Conservation (phyloP, 2,329 filamentous ascomycete genomes). For the Capronia epimyces region DNA sequence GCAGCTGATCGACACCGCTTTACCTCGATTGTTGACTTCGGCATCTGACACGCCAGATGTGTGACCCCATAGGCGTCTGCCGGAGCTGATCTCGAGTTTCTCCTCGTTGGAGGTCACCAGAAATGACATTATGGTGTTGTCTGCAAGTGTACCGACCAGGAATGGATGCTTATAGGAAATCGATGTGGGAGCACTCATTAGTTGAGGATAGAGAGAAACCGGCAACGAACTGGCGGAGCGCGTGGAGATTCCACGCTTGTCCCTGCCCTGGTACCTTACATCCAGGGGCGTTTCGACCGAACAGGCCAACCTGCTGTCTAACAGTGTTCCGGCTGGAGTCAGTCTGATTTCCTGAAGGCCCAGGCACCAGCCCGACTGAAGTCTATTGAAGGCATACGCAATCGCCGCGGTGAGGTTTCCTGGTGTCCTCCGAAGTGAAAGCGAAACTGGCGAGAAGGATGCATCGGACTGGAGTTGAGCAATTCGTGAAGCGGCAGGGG, state of each 20-base stretch:
- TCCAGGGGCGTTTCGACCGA: slow-evolving; percentile 24
- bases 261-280: slow-evolving; percentile 1
- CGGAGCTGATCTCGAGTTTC: slow-evolving; percentile 62
- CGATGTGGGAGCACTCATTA: slow-evolving; percentile 50
- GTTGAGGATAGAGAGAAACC: slow-evolving; percentile 35
- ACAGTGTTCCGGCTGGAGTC: slow-evolving; percentile 12
- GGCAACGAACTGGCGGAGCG: slow-evolving; percentile 28
- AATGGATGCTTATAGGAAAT: slow-evolving; percentile 78
- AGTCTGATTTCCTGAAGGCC: slow-evolving; percentile 80
- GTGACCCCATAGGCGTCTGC: slow-evolving; percentile 80
- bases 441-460: slow-evolving; percentile 67
- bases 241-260: slow-evolving; percentile 25
- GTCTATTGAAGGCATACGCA: slow-evolving; percentile 75
- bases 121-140: slow-evolving; percentile 82
- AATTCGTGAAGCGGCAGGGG: neutral
- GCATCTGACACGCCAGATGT: slow-evolving; percentile 83
- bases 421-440: slow-evolving; percentile 67
- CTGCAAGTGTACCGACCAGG: slow-evolving; percentile 72
- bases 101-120: slow-evolving; percentile 68
- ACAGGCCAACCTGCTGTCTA: slow-evolving; percentile 22
- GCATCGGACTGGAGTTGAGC: slow-evolving; percentile 58
- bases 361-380: slow-evolving; percentile 75
- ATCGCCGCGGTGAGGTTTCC: slow-evolving; percentile 68
- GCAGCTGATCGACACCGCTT: slow-evolving; percentile 81
- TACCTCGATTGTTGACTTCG: slow-evolving; percentile 76